phyloP scores from a whole-genome alignment of 768 basidiomycete genomes.

The Tremella fuciformis region DNA sequence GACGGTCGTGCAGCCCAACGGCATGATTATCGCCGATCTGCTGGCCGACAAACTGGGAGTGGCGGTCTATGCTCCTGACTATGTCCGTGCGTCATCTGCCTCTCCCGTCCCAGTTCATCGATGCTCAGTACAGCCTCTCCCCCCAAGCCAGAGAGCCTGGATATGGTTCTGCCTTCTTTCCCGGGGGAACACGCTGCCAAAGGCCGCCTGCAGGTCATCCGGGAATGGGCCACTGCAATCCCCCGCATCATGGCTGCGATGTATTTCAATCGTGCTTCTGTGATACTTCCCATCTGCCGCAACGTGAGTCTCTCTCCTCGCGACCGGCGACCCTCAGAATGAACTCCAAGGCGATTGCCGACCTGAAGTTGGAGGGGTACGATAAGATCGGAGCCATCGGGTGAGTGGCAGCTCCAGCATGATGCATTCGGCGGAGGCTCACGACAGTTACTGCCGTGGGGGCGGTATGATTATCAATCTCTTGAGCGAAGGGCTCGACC shows the following conservation, averaged over 20 bases:
- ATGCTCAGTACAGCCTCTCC: slow-evolving; percentile 20
- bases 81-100: slow-evolving; percentile 29
- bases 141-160: slow-evolving; percentile 15
- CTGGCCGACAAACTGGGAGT: slow-evolving; percentile 33
- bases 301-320: slow-evolving; percentile 15
- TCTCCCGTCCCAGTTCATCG: neutral
- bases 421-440: neutral
- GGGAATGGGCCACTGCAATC: slow-evolving; percentile 1
- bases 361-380: slow-evolving; percentile 27
- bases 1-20: slow-evolving; percentile 24
- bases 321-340: neutral
- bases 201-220: slow-evolving; percentile 25
- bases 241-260: slow-evolving; percentile 11
- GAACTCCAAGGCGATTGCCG: slow-evolving; percentile 20
- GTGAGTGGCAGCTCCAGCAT: slow-evolving; percentile 5
- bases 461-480: slow-evolving; percentile 31
- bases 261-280: neutral
- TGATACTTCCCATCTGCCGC: slow-evolving; percentile 13
- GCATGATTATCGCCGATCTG: slow-evolving; percentile 35
- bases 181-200: slow-evolving; percentile 21
- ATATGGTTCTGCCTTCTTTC: slow-evolving; percentile 18
- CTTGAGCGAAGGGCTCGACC: slow-evolving; percentile 14
- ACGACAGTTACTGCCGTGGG: slow-evolving; percentile 30
- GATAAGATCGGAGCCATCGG: slow-evolving; percentile 30
- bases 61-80: slow-evolving; percentile 38